Conservation (phyloP, 1,284 basidiomycete genomes). For the Rhodotorula sp. region DNA sequence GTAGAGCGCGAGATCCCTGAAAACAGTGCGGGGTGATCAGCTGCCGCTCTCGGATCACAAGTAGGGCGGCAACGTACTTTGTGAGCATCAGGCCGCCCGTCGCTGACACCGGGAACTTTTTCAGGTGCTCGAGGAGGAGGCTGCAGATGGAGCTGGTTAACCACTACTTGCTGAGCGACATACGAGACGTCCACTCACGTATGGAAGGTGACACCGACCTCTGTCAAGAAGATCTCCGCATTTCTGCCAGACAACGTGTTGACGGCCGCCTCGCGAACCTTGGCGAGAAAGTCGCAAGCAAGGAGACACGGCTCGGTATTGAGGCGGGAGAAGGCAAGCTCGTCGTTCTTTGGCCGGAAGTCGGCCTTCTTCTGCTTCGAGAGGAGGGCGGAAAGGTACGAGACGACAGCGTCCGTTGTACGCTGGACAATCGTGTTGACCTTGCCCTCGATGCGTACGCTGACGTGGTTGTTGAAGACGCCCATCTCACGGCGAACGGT, state of each 20-base stretch:
- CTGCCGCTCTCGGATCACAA: not conserved
- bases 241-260: slow-evolving; percentile 86
- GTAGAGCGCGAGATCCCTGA: slow-evolving; percentile 91
- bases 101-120: slow-evolving; percentile 93
- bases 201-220: slow-evolving; percentile 93
- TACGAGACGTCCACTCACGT: slow-evolving; percentile 55
- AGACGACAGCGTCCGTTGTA: slow-evolving; percentile 62
- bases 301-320: slow-evolving; percentile 94
- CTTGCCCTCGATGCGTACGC: slow-evolving; percentile 81
- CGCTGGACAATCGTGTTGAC: slow-evolving; percentile 81
- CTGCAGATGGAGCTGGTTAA: slow-evolving; percentile 51
- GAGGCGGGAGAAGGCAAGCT: slow-evolving; percentile 85
- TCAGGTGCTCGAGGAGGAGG: slow-evolving; percentile 87
- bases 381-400: slow-evolving; percentile 61
- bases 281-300: slow-evolving; percentile 81
- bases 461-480: slow-evolving; percentile 85
- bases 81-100: slow-evolving; percentile 97
- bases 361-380: slow-evolving; percentile 91
- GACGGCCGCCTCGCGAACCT: slow-evolving; percentile 69
- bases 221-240: slow-evolving; percentile 82
- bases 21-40: slow-evolving; percentile 3
- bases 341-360: slow-evolving; percentile 95
- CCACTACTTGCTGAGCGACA: not conserved
- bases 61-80: slow-evolving; percentile 60
- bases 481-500: slow-evolving; percentile 90